These are phyloP conservation scores for Coniochaeta prunicola DNA, from an alignment of 2,329 filamentous ascomycete genomes.

Conservation along the genomic window DNA sequence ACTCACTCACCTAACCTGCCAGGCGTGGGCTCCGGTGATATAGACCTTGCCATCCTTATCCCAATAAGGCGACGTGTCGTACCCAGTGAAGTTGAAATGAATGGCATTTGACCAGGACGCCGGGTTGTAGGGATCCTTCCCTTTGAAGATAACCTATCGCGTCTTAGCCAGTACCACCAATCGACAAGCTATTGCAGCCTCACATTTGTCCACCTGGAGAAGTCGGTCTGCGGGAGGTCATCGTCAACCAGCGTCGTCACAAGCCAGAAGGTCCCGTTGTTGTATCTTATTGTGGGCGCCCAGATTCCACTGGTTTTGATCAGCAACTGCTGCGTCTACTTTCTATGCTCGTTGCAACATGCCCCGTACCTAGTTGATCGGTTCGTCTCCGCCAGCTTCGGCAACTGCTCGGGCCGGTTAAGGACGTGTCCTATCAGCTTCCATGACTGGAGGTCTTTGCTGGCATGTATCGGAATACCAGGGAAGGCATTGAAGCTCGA, in stretches of 20 bases:
- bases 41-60: constrained; percentile 48
- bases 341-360: neutral
- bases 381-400: constrained; percentile 21
- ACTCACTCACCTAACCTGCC: constrained; percentile 18
- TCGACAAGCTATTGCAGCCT: too few relatives aligned
- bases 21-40: constrained; percentile 33
- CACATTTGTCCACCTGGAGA: constrained; percentile 29
- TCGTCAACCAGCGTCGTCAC: constrained; percentile 24
- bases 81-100: constrained; percentile 40
- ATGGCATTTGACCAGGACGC: constrained; percentile 39
- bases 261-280: constrained; percentile 21
- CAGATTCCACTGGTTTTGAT: constrained; percentile 20
- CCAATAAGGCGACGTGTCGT: constrained; percentile 50
- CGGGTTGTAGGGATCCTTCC: constrained; percentile 31
- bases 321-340: neutral
- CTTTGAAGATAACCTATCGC: constrained; percentile 34
- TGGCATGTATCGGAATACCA: constrained; percentile 35
- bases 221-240: constrained; percentile 24
- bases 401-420: constrained; percentile 26
- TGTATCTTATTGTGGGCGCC: constrained; percentile 22
- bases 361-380: constrained; percentile 18
- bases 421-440: constrained; percentile 29
- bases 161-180: neutral
- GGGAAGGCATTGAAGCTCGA: constrained; percentile 37
- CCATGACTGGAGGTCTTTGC: constrained; percentile 34